Evolutionary conservation across 805 yeast genomes (phyloP).

Genomic region (Zygosaccharomyces kombuchaensis): DNA sequence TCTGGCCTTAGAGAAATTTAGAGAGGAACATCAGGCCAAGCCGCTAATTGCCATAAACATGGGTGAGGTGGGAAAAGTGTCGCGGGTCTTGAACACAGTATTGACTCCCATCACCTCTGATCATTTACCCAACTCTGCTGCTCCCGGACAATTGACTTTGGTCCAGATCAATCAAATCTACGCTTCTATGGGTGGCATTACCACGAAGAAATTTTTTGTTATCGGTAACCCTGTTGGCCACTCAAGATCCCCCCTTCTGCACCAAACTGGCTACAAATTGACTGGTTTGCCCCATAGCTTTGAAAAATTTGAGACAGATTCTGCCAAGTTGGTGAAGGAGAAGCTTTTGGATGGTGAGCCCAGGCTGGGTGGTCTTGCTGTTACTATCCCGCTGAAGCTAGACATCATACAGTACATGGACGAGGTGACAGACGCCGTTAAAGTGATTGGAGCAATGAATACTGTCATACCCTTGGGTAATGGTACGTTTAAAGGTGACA

Average conservation of each 20-base stretch:
- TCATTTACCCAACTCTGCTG: constrained; percentile 62
- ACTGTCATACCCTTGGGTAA: constrained; percentile 59
- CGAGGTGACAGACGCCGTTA: constrained; percentile 71
- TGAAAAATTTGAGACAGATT: constrained; percentile 60
- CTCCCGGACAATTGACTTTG: constrained; percentile 74
- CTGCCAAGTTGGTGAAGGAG: constrained; percentile 52
- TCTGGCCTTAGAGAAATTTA: constrained; percentile 63
- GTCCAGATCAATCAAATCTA: constrained; percentile 56
- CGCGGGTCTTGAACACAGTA: constrained; percentile 68
- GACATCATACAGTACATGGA: constrained; percentile 66
- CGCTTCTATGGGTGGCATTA: constrained; percentile 58
- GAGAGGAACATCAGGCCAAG: constrained; percentile 43
- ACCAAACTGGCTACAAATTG: constrained; percentile 70
- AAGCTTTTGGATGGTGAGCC: constrained; percentile 43
- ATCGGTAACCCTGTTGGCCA: constrained; percentile 81
- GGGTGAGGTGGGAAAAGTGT: constrained; percentile 71
- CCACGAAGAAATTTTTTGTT: constrained; percentile 57
- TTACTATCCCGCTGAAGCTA: constrained; percentile 88
- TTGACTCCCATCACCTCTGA: constrained; percentile 84
- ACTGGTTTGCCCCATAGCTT: constrained; percentile 76
- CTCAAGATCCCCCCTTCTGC: constrained; percentile 86
- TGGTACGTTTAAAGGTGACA: constrained; percentile 67
- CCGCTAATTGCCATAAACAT: constrained; percentile 84
- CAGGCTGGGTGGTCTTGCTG: constrained; percentile 87
- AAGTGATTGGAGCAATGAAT: constrained; percentile 88